These are phyloP conservation scores for Thinopyrum elongatum DNA, from an alignment of 176 grass and related monocot species.

Conservation along the genomic window DNA sequence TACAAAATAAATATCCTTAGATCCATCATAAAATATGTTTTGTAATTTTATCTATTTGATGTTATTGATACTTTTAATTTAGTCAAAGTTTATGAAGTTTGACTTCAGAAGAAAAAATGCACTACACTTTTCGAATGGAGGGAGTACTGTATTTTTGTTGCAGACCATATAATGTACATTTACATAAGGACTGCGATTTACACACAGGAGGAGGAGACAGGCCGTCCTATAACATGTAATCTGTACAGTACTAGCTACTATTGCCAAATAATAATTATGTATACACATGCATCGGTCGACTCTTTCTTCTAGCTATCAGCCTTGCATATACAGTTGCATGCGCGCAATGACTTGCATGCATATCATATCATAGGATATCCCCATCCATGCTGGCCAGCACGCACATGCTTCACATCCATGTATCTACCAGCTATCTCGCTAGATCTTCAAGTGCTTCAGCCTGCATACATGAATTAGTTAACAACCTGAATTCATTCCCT, in stretches of 20 bases:
- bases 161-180: background rate
- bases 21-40: background rate
- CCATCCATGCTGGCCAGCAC: background rate
- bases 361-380: too few relatives aligned
- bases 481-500: background rate
- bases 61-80: background rate
- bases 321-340: constrained; percentile 3
- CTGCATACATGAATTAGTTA: constrained; percentile 19
- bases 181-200: background rate
- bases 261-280: background rate
- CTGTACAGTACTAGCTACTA: background rate
- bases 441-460: constrained; percentile 60
- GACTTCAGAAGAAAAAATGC: background rate
- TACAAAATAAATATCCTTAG: background rate
- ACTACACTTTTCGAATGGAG: background rate
- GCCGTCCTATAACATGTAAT: background rate
- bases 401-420: background rate
- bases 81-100: background rate
- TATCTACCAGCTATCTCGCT: background rate
- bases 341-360: background rate
- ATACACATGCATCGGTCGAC: background rate
- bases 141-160: background rate
- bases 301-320: background rate
- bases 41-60: background rate
- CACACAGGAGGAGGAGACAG: background rate